Conservation (phyloP, 2,329 filamentous ascomycete genomes). For the Macrophomina tecta region DNA sequence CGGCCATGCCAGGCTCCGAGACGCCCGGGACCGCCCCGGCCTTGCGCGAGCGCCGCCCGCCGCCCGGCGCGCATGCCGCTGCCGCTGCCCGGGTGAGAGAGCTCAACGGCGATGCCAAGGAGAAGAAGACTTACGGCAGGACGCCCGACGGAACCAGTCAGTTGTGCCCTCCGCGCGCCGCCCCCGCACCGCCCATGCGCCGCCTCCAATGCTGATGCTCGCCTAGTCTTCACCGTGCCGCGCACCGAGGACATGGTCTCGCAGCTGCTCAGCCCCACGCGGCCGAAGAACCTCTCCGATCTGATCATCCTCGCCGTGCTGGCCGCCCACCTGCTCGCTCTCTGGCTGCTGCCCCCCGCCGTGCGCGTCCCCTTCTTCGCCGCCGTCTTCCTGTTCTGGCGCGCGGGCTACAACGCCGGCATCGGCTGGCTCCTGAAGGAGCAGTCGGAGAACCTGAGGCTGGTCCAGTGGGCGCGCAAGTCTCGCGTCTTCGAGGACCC, state of each 20-base stretch:
- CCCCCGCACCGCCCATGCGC: neutral
- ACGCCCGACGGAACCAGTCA: constrained; percentile 89
- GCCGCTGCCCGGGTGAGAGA: constrained; percentile 50
- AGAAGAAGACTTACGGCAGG: constrained; percentile 84
- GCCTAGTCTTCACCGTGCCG: constrained; percentile 88
- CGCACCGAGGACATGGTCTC: constrained; percentile 99
- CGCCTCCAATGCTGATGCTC: constrained; percentile 1
- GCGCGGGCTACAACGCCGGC: constrained; percentile 88
- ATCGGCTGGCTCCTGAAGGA: constrained; percentile 88
- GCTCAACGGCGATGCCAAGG: constrained; percentile 58
- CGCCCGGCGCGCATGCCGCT: neutral
- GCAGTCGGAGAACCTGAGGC: constrained; percentile 85
- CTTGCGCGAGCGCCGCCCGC: constrained; percentile 21
- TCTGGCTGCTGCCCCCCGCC: constrained; percentile 73
- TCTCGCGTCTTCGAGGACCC: constrained; percentile 87
- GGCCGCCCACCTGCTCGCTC: constrained; percentile 72
- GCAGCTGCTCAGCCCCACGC: constrained; percentile 89
- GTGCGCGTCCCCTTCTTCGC: constrained; percentile 81
- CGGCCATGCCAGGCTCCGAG: constrained; percentile 25
- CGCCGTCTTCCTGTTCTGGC: constrained; percentile 87
- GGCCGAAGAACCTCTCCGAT: constrained; percentile 95
- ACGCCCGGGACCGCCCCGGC: constrained; percentile 20
- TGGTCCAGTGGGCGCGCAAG: constrained; percentile 87
- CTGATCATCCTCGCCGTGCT: constrained; percentile 79
- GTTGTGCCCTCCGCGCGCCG: constrained; percentile 42